Conservation (phyloP, 805 yeast genomes). For the Candida caryicola region DNA sequence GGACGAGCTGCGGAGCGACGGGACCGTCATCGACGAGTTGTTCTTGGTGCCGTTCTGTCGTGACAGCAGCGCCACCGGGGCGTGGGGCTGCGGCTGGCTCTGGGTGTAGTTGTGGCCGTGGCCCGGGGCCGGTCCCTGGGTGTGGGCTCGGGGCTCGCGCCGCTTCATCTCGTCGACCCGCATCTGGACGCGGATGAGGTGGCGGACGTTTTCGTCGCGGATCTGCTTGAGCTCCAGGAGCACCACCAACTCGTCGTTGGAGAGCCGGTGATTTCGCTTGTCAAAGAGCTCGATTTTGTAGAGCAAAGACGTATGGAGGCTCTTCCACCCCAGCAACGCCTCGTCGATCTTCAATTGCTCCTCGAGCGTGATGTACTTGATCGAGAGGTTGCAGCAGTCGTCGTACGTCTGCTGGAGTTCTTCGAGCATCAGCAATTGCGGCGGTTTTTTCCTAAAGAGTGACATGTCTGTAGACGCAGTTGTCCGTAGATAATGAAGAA, state of each 20-base stretch:
- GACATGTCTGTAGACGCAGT: too few species aligned
- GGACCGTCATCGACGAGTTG: slow-evolving; percentile 14
- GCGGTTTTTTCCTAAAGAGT: slow-evolving; percentile 59
- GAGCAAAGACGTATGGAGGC: slow-evolving; percentile 59
- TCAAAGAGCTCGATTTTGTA: slow-evolving; percentile 55
- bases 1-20: slow-evolving; percentile 13
- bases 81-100: background rate
- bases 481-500: too few species aligned
- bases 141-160: slow-evolving; percentile 10
- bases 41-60: slow-evolving; percentile 2
- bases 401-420: slow-evolving; percentile 59
- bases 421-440: slow-evolving; percentile 48
- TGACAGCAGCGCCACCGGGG: slow-evolving; percentile 1
- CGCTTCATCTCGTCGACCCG: slow-evolving; percentile 37
- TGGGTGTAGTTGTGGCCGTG: slow-evolving; percentile 6
- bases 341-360: slow-evolving; percentile 50
- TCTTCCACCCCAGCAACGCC: slow-evolving; percentile 72
- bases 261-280: slow-evolving; percentile 31
- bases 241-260: slow-evolving; percentile 22
- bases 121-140: background rate
- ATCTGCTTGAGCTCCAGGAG: slow-evolving; percentile 34
- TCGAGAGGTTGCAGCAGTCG: slow-evolving; percentile 58
- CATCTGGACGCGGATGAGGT: slow-evolving; percentile 39
- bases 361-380: slow-evolving; percentile 56
- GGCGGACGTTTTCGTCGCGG: slow-evolving; percentile 43